phyloP scores from a whole-genome alignment of 768 basidiomycete genomes.

The Gymnopilus junonius region DNA sequence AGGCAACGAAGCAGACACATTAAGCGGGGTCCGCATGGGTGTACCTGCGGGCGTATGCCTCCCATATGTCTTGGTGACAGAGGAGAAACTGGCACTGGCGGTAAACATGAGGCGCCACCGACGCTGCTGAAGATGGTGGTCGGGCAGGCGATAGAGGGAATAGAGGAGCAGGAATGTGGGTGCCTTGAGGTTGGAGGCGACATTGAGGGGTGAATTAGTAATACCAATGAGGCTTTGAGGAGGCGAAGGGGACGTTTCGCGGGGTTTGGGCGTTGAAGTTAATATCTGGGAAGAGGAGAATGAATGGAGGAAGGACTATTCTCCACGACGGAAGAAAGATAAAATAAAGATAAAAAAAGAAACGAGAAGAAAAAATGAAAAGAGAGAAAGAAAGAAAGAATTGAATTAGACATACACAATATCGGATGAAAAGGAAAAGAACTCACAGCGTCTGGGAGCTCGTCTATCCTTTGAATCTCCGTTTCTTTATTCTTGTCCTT shows the following conservation, averaged over 20 bases:
- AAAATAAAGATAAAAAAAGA: not conserved
- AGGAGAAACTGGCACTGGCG: slow-evolving; percentile 23
- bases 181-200: not conserved
- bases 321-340: not conserved
- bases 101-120: not conserved
- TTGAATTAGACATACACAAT: no score
- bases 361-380: not conserved
- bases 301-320: slow-evolving; percentile 20
- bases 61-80: slow-evolving; percentile 16
- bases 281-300: slow-evolving; percentile 22
- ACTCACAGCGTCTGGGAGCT: no score
- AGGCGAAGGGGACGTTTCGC: slow-evolving; percentile 20
- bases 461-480: no score
- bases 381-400: not conserved
- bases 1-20: slow-evolving; percentile 19
- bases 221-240: slow-evolving; percentile 36
- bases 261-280: slow-evolving; percentile 29
- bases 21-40: slow-evolving; percentile 1
- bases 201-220: slow-evolving; percentile 29
- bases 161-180: not conserved
- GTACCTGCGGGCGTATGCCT: not conserved
- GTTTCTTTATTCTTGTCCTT: no score
- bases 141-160: not conserved
- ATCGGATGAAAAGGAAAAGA: no score
- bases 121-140: not conserved